Evolutionary conservation across 192 early-diverging fungal genomes (phyloP), one percentile per base, ranked within the genome.

Genomic region (Rhizophagus prolifer): DNA sequence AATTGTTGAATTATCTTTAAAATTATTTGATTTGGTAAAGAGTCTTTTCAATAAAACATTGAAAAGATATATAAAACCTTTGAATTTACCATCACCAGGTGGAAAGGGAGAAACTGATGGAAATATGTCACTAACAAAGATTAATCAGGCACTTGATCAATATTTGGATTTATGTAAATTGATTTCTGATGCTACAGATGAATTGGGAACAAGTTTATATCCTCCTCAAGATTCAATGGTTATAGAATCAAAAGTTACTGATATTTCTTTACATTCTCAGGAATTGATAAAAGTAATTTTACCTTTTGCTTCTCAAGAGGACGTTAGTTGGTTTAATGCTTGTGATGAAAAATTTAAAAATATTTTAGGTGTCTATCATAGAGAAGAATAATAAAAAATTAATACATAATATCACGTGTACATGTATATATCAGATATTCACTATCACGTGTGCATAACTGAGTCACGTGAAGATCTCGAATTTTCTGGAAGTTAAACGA

Each of bases 301-400:
- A 31, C 41, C 81, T 44, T 79, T 81, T 81, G 78, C 81, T 9
- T 63, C 75, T 9, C 77, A 76, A 31, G 80, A 81, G 19, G 79
- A 83, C 38, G 78, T 79, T 46, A 73, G 70, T 13, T 83, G 82
- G 82, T 46, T 83, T 60, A 78, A 81, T 47, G 79, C 79, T 73
- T 83, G 82, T 65, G 82, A 81, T 59, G 75, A 58, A 4, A 80
- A 83, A 66, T 68, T 75, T 14, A 74, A 73, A 78, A 83, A 81
- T 58, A 83, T 79, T 50, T 67, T 81, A n/a, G 8, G 64, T 79
- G 21, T 71, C 77, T 3, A 72, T 83, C 36, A 31, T 74, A 4
- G 67, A 72, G 7, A 58, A 72, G 31, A 72, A 60, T 30, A 7
- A 58, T 9, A 10, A 44, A 44, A 12, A 44, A 44, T 1, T 41